Evolutionary conservation across 2,329 filamentous ascomycete species (phyloP), one percentile per base, ranked within the genome.

Genomic region (Alternaria incomplexa): DNA sequence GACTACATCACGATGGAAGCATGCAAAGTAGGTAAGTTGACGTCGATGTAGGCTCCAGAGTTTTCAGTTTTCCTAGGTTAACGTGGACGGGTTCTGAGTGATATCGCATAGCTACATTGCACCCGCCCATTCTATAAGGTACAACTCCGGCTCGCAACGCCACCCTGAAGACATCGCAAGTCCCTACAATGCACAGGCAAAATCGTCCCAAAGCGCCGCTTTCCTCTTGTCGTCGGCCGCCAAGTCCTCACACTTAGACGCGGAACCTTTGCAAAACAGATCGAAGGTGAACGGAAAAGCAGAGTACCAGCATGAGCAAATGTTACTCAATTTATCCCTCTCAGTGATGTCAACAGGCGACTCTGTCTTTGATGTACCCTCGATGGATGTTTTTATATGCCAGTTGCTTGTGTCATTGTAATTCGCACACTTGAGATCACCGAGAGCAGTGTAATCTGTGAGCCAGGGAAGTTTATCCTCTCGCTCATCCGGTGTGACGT

Each of bases 311-410:
- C 36, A 40, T 17, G 36, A 40, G 36, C 36, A 40, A 0, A 40
- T 17, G 0, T 11, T 11, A 10, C n/a, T 0, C 36, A 40, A 3
- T 11, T 3, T 40, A 10, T 40, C 36, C 36, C 0, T 10, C 4
- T 40, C n/a, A n/a, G 15, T 40, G 0, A 40, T 40, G 0, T 17
- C 7, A 5, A 36, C 32, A 3, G 32, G 32, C 1, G 7, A 1
- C 32, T 36, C 0, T 36, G 32, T 36, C 1, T 36, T 5, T 3
- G 32, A 40, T 40, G 32, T 40, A 17, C 36, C 36, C 3, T 40
- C 36, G 8, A 40, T 40, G n/a, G 36, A 40, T 40, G n/a, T 40
- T 40, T 0, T 0, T 1, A 40, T 40, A 40, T 2, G 36, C 36
- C 36, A 40, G 36, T 40, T 0, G 36, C n/a, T 40, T 0, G 36